A percentile compares a stretch with the other conserved stretches of the same genome.
Conservation (phyloP, 2,329 filamentous ascomycete species). For the Colletotrichum sp. region DNA sequence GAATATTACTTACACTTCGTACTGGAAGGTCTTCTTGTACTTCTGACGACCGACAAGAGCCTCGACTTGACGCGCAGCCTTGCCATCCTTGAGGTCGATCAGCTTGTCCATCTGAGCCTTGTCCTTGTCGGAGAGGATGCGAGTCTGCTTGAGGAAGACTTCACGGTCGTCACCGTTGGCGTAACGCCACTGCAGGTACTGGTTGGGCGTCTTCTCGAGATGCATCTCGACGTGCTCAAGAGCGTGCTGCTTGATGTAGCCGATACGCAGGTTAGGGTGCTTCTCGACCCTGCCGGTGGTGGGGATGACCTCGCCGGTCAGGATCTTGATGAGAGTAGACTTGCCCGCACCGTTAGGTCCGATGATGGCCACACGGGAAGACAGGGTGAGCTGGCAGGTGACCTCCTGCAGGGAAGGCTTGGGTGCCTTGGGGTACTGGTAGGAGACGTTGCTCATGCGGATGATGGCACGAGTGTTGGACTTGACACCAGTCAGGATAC, state of each 20-base stretch:
- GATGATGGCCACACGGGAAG: constrained; percentile 94
- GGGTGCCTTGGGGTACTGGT: constrained; percentile 86
- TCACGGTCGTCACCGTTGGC: constrained; percentile 96
- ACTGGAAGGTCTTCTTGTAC: constrained; percentile 99
- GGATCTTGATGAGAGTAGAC: constrained; percentile 95
- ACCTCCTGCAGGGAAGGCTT: constrained; percentile 91
- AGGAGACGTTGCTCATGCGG: constrained; percentile 90
- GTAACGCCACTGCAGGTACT: constrained; percentile 99
- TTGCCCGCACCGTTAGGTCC: constrained; percentile 98
- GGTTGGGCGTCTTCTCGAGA: constrained; percentile 97
- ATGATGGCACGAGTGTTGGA: constrained; percentile 93
- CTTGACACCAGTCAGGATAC: constrained; percentile 94
- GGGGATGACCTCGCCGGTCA: constrained; percentile 91
- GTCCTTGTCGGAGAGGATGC: constrained; percentile 84
- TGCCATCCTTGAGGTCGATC: constrained; percentile 84
- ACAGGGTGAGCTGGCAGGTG: constrained; percentile 85
- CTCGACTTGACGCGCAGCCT: constrained; percentile 78
- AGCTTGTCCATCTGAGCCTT: constrained; percentile 89
- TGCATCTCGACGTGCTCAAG: constrained; percentile 99
- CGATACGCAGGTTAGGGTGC: constrained; percentile 97
- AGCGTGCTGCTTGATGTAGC: constrained; percentile 99
- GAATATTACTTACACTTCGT: constrained; percentile 73
- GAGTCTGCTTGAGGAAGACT: constrained; percentile 96
- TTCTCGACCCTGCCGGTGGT: constrained; percentile 90
- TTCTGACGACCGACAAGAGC: constrained; percentile 94